Conservation (phyloP, 108 stramenopile genomes). For the Aurantiochytrium sp. region DNA sequence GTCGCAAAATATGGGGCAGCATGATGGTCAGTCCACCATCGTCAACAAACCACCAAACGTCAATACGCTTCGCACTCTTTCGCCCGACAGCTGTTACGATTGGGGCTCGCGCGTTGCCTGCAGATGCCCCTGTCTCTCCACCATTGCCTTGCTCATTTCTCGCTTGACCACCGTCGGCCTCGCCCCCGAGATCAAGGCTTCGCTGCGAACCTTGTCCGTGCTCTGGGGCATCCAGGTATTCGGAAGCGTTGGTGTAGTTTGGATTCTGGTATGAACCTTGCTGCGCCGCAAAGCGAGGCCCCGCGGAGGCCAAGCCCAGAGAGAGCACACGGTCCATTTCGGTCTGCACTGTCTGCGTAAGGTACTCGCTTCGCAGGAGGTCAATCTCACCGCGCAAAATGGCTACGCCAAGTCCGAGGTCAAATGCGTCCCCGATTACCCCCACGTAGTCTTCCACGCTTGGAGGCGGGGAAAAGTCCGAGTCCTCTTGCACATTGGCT, state of each 20-base stretch:
- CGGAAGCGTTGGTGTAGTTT: neutral
- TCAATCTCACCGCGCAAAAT: neutral
- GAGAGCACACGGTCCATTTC: neutral
- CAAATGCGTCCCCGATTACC: slow-evolving; percentile 16
- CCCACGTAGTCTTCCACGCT: slow-evolving; percentile 11
- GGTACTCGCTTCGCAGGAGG: slow-evolving; percentile 1
- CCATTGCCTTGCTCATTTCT: neutral
- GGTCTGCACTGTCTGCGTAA: neutral
- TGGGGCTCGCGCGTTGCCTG: neutral
- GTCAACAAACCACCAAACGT: slow-evolving; percentile 26
- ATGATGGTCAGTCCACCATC: slow-evolving; percentile 23
- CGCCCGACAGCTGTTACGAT: neutral
- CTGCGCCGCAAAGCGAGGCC: neutral
- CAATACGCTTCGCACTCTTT: neutral
- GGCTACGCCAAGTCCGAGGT: neutral
- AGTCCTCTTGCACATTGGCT: neutral
- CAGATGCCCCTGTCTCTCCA: neutral
- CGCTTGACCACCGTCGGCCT: too few species aligned
- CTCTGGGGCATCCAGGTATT: neutral
- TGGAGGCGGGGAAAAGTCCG: neutral
- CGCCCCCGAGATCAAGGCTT: too few species aligned
- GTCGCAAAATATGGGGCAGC: slow-evolving; percentile 7
- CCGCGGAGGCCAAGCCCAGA: neutral
- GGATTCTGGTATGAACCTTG: neutral
- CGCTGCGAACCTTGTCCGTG: neutral